Percentiles rank a stretch among this genome's conserved stretches.
Conservation (phyloP, 345 rosid genomes). For the Citrus hindsii region DNA sequence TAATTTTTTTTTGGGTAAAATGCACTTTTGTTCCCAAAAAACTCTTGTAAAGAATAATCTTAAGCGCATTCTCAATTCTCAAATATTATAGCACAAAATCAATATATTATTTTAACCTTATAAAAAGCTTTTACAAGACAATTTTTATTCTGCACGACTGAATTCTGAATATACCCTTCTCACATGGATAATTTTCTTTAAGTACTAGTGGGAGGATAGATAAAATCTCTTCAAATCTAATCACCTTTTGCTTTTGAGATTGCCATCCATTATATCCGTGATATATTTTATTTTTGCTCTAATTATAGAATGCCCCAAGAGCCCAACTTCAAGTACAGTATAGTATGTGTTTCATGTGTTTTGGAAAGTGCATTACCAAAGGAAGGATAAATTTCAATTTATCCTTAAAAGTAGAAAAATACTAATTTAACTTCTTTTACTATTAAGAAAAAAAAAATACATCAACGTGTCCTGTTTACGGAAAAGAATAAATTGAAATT, state of each 20-base stretch:
- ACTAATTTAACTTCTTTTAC: too few relatives aligned
- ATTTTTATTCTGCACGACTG: background rate
- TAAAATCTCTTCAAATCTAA: background rate
- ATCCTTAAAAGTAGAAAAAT: too few relatives aligned
- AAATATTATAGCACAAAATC: too few relatives aligned
- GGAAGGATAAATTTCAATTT: too few relatives aligned
- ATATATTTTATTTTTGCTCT: background rate
- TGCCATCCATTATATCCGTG: background rate
- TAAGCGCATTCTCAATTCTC: background rate
- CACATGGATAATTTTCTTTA: background rate
- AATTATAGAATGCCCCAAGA: background rate
- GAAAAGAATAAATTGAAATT: too few relatives aligned
- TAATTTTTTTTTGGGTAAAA: too few relatives aligned
- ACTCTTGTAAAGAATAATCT: background rate
- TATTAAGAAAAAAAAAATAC: too few relatives aligned
- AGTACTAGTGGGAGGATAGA: background rate
- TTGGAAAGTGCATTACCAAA: too few relatives aligned
- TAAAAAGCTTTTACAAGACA: background rate
- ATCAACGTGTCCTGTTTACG: too few relatives aligned
- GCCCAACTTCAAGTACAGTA: too few relatives aligned
- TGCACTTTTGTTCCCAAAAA: background rate
- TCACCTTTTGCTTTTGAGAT: background rate
- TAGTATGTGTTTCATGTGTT: too few relatives aligned
- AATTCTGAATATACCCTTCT: background rate
- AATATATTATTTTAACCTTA: background rate